A percentile compares a stretch with the other conserved stretches of the same genome.
These are phyloP conservation scores for Clonostachys sp. DNA, from an alignment of 2,329 filamentous ascomycete species.

Conservation along the genomic window DNA sequence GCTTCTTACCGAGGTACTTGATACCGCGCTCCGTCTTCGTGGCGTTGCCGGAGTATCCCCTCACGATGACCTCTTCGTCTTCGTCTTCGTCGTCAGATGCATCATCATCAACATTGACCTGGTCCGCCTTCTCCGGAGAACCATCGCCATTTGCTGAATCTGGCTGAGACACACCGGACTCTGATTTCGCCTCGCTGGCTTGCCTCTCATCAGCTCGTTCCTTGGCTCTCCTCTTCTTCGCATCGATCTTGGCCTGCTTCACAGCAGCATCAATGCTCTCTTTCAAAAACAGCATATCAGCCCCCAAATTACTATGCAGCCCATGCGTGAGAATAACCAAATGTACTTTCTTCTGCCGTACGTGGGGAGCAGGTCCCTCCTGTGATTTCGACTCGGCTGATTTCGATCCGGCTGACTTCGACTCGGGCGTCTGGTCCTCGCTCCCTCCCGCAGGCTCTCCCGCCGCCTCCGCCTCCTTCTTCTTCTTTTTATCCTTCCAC, in stretches of 20 bases:
- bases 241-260: slow-evolving; percentile 67
- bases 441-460: slow-evolving; percentile 4
- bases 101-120: slow-evolving; percentile 4
- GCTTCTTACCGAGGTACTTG: slow-evolving; percentile 90
- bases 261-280: slow-evolving; percentile 90
- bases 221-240: slow-evolving; percentile 53
- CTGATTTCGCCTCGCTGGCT: not conserved
- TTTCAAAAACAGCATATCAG: slow-evolving; percentile 95
- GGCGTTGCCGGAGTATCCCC: slow-evolving; percentile 86
- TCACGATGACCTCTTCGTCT: slow-evolving; percentile 81
- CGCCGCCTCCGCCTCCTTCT: slow-evolving; percentile 20
- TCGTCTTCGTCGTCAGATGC: slow-evolving; percentile 45
- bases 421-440: slow-evolving; percentile 24
- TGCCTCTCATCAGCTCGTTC: slow-evolving; percentile 29
- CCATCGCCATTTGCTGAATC: too few species aligned
- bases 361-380: slow-evolving; percentile 2
- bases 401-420: slow-evolving; percentile 22
- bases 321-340: slow-evolving; percentile 92
- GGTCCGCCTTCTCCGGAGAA: too few species aligned
- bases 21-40: slow-evolving; percentile 91
- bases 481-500: slow-evolving; percentile 37
- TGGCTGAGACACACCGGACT: not conserved
- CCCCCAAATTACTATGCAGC: slow-evolving; percentile 89
- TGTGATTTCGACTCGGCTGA: slow-evolving; percentile 15
- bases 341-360: slow-evolving; percentile 74